phyloP scores from a whole-genome alignment of 768 basidiomycete genomes.

The Collybia mongolica region DNA sequence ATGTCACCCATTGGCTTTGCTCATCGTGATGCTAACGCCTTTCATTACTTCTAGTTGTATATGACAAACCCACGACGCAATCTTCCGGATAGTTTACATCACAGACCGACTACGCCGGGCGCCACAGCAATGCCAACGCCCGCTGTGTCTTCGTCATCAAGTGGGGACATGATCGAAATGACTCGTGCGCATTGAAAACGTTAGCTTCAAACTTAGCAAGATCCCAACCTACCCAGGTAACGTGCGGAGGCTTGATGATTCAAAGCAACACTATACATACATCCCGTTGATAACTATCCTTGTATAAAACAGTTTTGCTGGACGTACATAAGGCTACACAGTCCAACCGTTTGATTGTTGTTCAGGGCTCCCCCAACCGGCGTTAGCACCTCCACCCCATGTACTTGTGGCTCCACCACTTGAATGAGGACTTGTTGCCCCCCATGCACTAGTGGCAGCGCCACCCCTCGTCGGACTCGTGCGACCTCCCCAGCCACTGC shows the following conservation, averaged over 20 bases:
- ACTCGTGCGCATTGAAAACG: conserved; percentile 20
- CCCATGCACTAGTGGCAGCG: conserved; percentile 21
- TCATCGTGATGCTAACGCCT: conserved; percentile 4
- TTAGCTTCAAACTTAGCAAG: neutral
- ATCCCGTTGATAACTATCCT: no score
- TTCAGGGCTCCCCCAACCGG: conserved; percentile 51
- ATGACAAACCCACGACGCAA: conserved; percentile 14
- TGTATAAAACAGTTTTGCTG: no score
- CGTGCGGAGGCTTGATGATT: no score
- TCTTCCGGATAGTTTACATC: conserved; percentile 3
- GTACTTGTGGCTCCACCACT: conserved; percentile 22
- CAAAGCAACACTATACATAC: no score
- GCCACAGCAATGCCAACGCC: conserved; percentile 6
- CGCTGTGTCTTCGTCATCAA: conserved; percentile 9
- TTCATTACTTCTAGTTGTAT: conserved; percentile 15
- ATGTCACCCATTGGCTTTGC: conserved; percentile 1
- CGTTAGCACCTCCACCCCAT: conserved; percentile 34
- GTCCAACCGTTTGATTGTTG: conserved; percentile 59
- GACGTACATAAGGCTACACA: conserved; percentile 18
- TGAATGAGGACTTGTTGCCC: conserved; percentile 20
- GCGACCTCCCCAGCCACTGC: conserved; percentile 28
- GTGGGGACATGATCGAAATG: conserved; percentile 31
- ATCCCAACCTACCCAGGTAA: no score
- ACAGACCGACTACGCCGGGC: no score
- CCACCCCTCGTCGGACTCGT: conserved; percentile 19